These are phyloP conservation scores for Xylaria sp. DNA, from an alignment of 2,329 filamentous ascomycete species.

Conservation along the genomic window DNA sequence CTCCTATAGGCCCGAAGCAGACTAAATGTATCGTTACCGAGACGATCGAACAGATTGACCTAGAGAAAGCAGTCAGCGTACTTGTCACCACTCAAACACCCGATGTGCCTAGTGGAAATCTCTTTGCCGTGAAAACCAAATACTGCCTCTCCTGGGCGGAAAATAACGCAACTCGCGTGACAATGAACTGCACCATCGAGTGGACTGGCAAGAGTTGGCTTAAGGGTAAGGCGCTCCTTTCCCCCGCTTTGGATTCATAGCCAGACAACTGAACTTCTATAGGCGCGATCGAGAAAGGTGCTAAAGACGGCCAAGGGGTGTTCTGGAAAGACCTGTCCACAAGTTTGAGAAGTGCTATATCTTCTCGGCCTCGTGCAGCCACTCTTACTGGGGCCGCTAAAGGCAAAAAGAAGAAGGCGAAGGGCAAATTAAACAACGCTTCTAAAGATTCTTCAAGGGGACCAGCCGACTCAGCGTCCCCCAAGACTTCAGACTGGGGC, in stretches of 20 bases:
- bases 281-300: slow-evolving; percentile 96
- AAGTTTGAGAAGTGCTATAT: slow-evolving; percentile 74
- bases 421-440: slow-evolving; percentile 55
- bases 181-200: slow-evolving; percentile 89
- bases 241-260: not conserved
- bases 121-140: slow-evolving; percentile 90
- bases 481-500: slow-evolving; percentile 69
- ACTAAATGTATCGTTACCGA: slow-evolving; percentile 93
- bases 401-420: slow-evolving; percentile 67
- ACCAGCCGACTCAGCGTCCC: slow-evolving; percentile 48
- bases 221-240: slow-evolving; percentile 67
- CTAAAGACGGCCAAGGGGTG: slow-evolving; percentile 83
- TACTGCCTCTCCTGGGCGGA: slow-evolving; percentile 95
- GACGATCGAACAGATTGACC: slow-evolving; percentile 80
- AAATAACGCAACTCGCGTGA: slow-evolving; percentile 80
- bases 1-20: slow-evolving; percentile 85
- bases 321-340: slow-evolving; percentile 83
- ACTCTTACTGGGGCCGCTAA: slow-evolving; percentile 56
- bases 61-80: slow-evolving; percentile 87
- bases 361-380: slow-evolving; percentile 62
- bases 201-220: slow-evolving; percentile 99
- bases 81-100: slow-evolving; percentile 85
- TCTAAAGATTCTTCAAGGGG: slow-evolving; percentile 49
- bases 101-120: slow-evolving; percentile 91
- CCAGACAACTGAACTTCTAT: slow-evolving; percentile 39